These are phyloP conservation scores for Boletus reticuloceps DNA, from an alignment of 768 basidiomycete genomes.

Conservation along the genomic window DNA sequence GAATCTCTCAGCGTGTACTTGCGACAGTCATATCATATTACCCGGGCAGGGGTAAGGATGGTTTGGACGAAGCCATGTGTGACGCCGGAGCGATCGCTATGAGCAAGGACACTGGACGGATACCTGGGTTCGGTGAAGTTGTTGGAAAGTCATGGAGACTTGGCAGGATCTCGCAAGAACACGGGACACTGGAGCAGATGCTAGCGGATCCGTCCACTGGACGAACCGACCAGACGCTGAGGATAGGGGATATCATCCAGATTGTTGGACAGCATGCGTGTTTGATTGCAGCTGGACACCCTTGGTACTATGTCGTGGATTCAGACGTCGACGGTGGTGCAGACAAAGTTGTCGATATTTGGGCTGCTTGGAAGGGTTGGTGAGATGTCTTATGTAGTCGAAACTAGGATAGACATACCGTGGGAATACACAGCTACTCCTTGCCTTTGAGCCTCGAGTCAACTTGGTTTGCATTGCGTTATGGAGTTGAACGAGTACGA, in stretches of 20 bases:
- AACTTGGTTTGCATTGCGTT: constrained; percentile 15
- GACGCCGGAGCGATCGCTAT: constrained; percentile 86
- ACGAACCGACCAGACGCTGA: constrained; percentile 29
- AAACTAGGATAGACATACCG: constrained; percentile 1
- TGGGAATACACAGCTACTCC: constrained; percentile 18
- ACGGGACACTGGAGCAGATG: constrained; percentile 61
- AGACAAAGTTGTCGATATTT: constrained; percentile 67
- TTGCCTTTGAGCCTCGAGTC: background rate
- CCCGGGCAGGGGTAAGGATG: constrained; percentile 58
- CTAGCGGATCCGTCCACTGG: constrained; percentile 10
- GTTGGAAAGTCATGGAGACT: constrained; percentile 63
- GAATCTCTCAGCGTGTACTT: constrained; percentile 66
- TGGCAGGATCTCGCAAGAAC: constrained; percentile 72
- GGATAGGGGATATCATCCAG: constrained; percentile 61
- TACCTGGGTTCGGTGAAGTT: constrained; percentile 69
- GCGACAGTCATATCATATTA: constrained; percentile 81
- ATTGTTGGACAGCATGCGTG: constrained; percentile 88
- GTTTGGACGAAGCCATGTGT: constrained; percentile 72
- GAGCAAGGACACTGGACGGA: constrained; percentile 82
- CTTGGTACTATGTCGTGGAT: constrained; percentile 85
- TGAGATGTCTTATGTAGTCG: constrained; percentile 25
- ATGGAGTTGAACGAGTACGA: constrained; percentile 70
- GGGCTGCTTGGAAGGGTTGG: constrained; percentile 94
- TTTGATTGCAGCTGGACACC: constrained; percentile 72
- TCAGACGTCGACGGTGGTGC: constrained; percentile 46